Base-by-base conservation (phyloP, 2,329 filamentous ascomycete genomes). In the Colletotrichum liriopes region DNA sequence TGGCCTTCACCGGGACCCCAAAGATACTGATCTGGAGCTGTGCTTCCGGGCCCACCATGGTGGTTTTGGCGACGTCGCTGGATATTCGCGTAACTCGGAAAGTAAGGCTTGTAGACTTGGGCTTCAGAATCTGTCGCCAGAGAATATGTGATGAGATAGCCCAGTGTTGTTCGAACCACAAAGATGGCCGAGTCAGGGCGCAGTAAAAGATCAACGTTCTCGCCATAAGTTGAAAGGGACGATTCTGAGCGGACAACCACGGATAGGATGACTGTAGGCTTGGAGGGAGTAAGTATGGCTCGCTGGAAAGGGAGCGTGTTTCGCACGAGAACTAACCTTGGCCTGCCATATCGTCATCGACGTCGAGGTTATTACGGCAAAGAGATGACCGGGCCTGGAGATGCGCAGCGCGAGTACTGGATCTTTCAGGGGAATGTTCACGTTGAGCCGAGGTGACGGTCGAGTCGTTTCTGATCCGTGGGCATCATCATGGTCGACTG, bases 291-390 rank as follows among this genome's bases (percentile, higher is more conserved):
- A 66, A 47, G 61, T 67, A 67, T 66, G 58, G 68, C 60, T 62
- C 20, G 51, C 49, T 49, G 59, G 65, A 67, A 65, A 49, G 32
- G 39, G 56, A 29, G 45, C 64, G 32, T 41, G 43, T 65, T 35
- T 8, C 54, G 26, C 59, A 41, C 63, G 60, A 58, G 39, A 54
- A 78, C 86, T 72, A 87, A 95, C 94, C 89, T 96, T 96, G 67
- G 94, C 96, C 84, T 99, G 96, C 96, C 96, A 99, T 76, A 99
- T 88, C n/a, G 93, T 94, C 81, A 99, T 90, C 16, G 93, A 93
- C 2, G 93, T 93, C 6, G 89, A 85, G 0, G 96, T 98, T 79
- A 98, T 94, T 58, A 94, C 94, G 63, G 94, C 94, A 83, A 99
- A 98, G 73, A 91, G 84, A 78, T 95, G 93, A 51, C 95, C 95